Base-by-base conservation (phyloP, 306 rosid genomes). In the Prunus padus region DNA sequence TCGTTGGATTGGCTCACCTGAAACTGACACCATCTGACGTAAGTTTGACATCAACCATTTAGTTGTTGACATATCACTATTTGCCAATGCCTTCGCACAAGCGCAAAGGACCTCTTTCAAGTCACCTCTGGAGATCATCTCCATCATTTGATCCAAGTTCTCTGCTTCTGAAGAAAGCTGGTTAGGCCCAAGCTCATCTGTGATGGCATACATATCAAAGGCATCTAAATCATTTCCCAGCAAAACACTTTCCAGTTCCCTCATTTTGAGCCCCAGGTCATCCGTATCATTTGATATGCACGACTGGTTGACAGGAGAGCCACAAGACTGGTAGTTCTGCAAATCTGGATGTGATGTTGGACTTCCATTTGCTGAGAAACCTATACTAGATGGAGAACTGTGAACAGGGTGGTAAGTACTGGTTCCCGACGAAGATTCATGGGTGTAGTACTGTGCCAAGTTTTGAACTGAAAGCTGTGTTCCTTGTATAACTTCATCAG, bases 191-290 rank as follows among this genome's bases (percentile, higher is more conserved):
- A 65, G 76, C 26, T 80, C 83, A 69, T 76, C 77, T 55, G 72
- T 44, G 69, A 62, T 19, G 66, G 77, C 62, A 67, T 54, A 82
- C 68, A 64, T 50, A 37, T 84, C 91, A 40, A 79, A 71, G 44
- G 60, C 57, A 72, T 90, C 91, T n/a, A 78, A 71, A 81, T 90
- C 96, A 60, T 85, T 71, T 83, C 95, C 98, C 14, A 90, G 85
- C 93, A 94, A 90, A 65, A 77, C 92, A 37, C 84, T 88, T 82
- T 94, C 97, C 23, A 94, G 79, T 80, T 94, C 98, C 67, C 87
- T 82, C 75, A 92, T 87, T 88, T 92, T 94, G 86, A 86, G 91
- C 82, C 85, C 82, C 82, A 93, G 72, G 79, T 84, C 96, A 84
- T 84, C 81, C 0, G 75, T 72, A 28, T 80, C 88, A 54, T 84